Conservation (phyloP, 1,139 yeast species). For the Sugiyamaella xylanicola region DNA sequence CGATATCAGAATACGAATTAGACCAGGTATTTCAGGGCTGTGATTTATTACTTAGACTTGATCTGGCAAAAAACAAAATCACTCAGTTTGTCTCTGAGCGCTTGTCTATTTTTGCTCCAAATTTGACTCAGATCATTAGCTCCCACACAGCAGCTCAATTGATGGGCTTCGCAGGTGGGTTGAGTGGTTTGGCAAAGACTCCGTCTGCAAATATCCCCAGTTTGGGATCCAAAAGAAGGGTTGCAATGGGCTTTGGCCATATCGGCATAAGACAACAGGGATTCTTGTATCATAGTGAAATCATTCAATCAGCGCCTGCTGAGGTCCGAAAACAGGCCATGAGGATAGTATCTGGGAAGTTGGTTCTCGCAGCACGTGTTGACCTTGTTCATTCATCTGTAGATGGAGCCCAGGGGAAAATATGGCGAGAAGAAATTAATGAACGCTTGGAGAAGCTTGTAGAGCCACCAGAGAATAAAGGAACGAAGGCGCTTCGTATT, state of each 20-base stretch:
- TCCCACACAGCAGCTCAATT: slow-evolving; percentile 74
- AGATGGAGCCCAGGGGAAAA: slow-evolving; percentile 59
- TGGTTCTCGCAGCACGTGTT: slow-evolving; percentile 80
- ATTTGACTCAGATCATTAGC: slow-evolving; percentile 71
- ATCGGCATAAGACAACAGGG: slow-evolving; percentile 65
- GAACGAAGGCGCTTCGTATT: slow-evolving; percentile 75
- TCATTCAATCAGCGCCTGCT: slow-evolving; percentile 52
- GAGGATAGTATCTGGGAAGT: slow-evolving; percentile 77
- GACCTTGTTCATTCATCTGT: slow-evolving; percentile 54
- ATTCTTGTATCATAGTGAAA: slow-evolving; percentile 43
- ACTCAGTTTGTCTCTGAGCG: slow-evolving; percentile 59
- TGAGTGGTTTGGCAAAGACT: slow-evolving; percentile 64
- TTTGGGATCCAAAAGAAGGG: slow-evolving; percentile 64
- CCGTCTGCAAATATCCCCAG: slow-evolving; percentile 87
- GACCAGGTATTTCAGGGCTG: slow-evolving; percentile 51
- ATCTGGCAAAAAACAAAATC: slow-evolving; percentile 49
- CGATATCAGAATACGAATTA: slow-evolving; percentile 47
- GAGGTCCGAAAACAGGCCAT: slow-evolving; percentile 69
- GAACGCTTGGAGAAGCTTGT: slow-evolving; percentile 68
- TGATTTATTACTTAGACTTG: slow-evolving; percentile 51
- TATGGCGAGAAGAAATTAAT: slow-evolving; percentile 61
- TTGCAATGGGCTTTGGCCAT: slow-evolving; percentile 49
- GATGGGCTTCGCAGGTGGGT: slow-evolving; percentile 69
- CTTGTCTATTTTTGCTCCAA: slow-evolving; percentile 72
- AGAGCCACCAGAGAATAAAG: slow-evolving; percentile 73